Conservation (phyloP, 108 stramenopile genomes). For the Cyclotella distinguenda region DNA sequence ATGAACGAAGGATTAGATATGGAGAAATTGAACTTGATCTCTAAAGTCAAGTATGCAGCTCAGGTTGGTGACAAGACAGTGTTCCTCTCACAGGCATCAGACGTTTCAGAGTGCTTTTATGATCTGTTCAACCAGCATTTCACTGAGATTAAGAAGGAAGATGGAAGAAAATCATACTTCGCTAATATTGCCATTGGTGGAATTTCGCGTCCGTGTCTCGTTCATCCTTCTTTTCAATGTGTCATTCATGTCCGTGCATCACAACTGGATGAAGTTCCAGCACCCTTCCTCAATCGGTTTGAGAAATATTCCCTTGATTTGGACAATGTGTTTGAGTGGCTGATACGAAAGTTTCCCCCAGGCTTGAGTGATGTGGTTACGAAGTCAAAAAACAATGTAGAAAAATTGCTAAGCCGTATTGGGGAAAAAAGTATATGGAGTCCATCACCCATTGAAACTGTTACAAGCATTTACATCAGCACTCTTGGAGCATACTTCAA, state of each 20-base stretch:
- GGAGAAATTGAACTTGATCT: constrained; percentile 29
- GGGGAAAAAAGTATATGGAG: constrained; percentile 16
- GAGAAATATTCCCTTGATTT: constrained; percentile 39
- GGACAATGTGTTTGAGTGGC: constrained; percentile 34
- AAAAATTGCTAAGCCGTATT: constrained; percentile 8
- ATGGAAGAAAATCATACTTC: constrained; percentile 13
- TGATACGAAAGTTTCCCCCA: constrained; percentile 8
- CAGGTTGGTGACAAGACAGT: constrained; percentile 32
- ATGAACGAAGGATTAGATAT: constrained; percentile 23
- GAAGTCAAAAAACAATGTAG: background rate
- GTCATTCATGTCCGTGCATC: constrained; percentile 28
- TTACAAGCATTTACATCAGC: constrained; percentile 31
- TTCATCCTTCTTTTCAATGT: constrained; percentile 29
- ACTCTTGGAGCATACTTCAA: constrained; percentile 1
- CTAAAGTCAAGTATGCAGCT: constrained; percentile 36
- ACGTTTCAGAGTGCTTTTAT: constrained; percentile 43
- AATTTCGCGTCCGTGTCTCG: constrained; percentile 14
- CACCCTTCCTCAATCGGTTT: constrained; percentile 47
- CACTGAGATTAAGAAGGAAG: constrained; percentile 28
- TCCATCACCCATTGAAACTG: constrained; percentile 17
- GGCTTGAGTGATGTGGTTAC: constrained; percentile 5
- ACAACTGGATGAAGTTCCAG: constrained; percentile 28
- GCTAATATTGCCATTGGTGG: constrained; percentile 50
- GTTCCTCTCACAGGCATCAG: constrained; percentile 30
- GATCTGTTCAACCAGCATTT: constrained; percentile 53